These are phyloP conservation scores for Penicillium manginii DNA, from an alignment of 495 filamentous ascomycete species.

Conservation along the genomic window DNA sequence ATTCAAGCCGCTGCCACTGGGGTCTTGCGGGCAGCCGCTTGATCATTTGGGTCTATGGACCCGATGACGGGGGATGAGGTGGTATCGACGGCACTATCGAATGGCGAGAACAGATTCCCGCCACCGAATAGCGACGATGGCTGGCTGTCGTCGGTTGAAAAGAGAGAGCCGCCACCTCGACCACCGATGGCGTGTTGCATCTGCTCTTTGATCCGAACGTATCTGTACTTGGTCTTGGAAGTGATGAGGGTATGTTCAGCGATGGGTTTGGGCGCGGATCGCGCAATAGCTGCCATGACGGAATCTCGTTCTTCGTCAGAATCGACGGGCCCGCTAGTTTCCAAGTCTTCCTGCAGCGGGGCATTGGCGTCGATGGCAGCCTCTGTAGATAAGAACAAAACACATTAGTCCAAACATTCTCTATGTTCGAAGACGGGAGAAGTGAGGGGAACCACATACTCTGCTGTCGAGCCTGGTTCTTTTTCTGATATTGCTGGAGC, in stretches of 20 bases:
- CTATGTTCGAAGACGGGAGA: neutral
- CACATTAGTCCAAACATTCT: neutral
- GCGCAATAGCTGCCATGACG: constrained; percentile 81
- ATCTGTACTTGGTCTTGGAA: constrained; percentile 74
- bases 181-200: constrained; percentile 71
- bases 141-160: constrained; percentile 44
- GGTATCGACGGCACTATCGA: constrained; percentile 27
- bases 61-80: constrained; percentile 28
- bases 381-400: constrained; percentile 53
- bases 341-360: constrained; percentile 81
- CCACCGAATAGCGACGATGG: constrained; percentile 29
- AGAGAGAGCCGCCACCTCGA: constrained; percentile 48
- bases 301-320: constrained; percentile 89
- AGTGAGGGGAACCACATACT: constrained; percentile 56
- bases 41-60: constrained; percentile 26
- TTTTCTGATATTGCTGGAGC: constrained; percentile 93
- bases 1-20: constrained; percentile 20
- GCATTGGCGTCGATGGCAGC: constrained; percentile 92
- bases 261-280: constrained; percentile 74
- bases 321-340: constrained; percentile 78
- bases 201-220: constrained; percentile 87
- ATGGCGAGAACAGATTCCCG: constrained; percentile 38
- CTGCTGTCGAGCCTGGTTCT: constrained; percentile 97
- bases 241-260: constrained; percentile 67
- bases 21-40: constrained; percentile 29